These are phyloP conservation scores for Juncus effusus DNA, from an alignment of 176 grass and related monocot species.

Conservation along the genomic window DNA sequence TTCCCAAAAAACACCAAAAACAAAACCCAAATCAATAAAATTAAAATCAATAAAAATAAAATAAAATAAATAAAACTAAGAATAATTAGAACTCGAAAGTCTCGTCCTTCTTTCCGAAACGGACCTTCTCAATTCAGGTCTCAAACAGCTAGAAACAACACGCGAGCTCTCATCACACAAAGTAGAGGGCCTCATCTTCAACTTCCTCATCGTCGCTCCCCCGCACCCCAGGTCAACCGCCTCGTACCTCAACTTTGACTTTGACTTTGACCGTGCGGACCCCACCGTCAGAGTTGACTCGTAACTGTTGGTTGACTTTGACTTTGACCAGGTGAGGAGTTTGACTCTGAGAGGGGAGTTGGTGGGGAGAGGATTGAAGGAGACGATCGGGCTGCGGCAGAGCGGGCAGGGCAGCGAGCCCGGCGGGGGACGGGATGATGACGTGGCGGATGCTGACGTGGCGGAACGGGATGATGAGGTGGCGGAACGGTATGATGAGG, in stretches of 20 bases:
- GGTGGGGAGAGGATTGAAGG: slow-evolving; percentile 52
- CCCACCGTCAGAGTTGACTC: slow-evolving; percentile 1
- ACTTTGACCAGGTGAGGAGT: slow-evolving; percentile 51
- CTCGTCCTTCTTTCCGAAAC: slow-evolving; percentile 55
- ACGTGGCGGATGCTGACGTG: slow-evolving; percentile 19
- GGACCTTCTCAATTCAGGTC: slow-evolving; percentile 42
- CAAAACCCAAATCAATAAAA: slow-evolving; percentile 31
- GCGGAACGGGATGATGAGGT: slow-evolving; percentile 17
- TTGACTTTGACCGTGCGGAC: slow-evolving; percentile 15
- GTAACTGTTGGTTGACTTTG: slow-evolving; percentile 21
- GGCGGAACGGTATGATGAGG: slow-evolving; percentile 19
- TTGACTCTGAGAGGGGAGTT: slow-evolving; percentile 59
- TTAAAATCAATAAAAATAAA: slow-evolving; percentile 28
- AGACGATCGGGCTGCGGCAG: slow-evolving; percentile 66
- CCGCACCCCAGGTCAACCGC: slow-evolving; percentile 49
- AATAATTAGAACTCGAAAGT: slow-evolving; percentile 27
- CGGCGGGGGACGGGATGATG: slow-evolving; percentile 30
- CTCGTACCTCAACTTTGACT: slow-evolving; percentile 26
- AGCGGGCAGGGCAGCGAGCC: slow-evolving; percentile 87
- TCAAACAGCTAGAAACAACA: slow-evolving; percentile 54
- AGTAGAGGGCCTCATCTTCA: slow-evolving; percentile 40
- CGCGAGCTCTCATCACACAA: slow-evolving; percentile 46
- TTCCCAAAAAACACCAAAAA: slow-evolving; percentile 23
- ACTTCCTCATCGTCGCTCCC: slow-evolving; percentile 49
- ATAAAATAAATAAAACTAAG: slow-evolving; percentile 28